A percentile compares a stretch with the other conserved stretches of the same genome.
These are phyloP conservation scores for Dipodascus albidus DNA, from an alignment of 805 yeast genomes.

Conservation along the genomic window DNA sequence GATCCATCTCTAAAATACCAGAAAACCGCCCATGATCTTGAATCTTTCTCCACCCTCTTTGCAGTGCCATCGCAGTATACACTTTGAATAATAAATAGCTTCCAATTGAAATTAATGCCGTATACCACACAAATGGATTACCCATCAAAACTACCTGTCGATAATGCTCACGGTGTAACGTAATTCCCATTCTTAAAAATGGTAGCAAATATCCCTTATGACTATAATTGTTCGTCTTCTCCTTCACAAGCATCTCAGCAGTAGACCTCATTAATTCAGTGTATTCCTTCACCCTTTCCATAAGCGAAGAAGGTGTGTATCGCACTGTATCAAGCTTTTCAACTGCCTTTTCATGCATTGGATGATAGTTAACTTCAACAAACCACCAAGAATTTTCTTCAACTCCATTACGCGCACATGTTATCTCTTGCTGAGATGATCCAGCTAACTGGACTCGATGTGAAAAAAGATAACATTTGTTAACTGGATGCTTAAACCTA, in stretches of 20 bases:
- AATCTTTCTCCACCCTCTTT: conserved; percentile 8
- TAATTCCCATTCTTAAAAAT: conserved; percentile 5
- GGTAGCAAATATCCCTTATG: conserved; percentile 7
- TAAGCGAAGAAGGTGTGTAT: conserved; percentile 6
- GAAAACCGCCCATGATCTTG: conserved; percentile 19
- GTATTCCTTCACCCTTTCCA: conserved; percentile 10
- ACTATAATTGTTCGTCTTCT: not conserved
- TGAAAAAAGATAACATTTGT: conserved; percentile 47
- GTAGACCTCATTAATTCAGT: conserved; percentile 10
- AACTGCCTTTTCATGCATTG: conserved; percentile 21
- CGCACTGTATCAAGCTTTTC: conserved; percentile 5
- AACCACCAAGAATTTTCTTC: conserved; percentile 48
- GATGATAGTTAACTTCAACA: conserved; percentile 48
- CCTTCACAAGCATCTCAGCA: not conserved
- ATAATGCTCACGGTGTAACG: conserved; percentile 5
- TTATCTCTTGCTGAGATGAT: conserved; percentile 56
- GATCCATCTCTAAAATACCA: conserved; percentile 35
- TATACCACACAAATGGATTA: conserved; percentile 11
- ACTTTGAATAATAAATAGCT: conserved; percentile 9
- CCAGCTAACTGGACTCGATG: conserved; percentile 63
- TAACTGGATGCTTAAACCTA: conserved; percentile 44
- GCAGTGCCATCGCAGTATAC: conserved; percentile 5
- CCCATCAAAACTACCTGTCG: conserved; percentile 11
- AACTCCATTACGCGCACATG: conserved; percentile 57
- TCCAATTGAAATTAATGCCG: conserved; percentile 3